These are phyloP conservation scores for Talaromyces wortmannii DNA, from an alignment of 495 filamentous ascomycete genomes.

Conservation along the genomic window DNA sequence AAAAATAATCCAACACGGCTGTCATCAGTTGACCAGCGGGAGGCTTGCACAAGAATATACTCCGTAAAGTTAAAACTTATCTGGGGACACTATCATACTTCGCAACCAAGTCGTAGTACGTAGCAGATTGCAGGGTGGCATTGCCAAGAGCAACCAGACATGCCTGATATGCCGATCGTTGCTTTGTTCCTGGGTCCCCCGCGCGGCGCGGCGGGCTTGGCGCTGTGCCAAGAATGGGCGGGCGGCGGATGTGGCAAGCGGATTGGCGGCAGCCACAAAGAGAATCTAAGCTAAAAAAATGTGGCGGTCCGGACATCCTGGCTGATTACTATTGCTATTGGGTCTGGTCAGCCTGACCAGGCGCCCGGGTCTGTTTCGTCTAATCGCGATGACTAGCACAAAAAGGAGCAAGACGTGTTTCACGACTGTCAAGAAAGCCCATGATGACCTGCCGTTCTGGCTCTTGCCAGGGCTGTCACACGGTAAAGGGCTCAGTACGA, in stretches of 20 bases:
- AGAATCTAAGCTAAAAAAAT: not conserved
- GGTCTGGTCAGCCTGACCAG: not conserved
- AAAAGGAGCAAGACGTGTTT: too few species aligned
- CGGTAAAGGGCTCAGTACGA: too few species aligned
- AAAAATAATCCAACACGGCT: too few species aligned
- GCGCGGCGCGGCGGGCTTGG: not conserved
- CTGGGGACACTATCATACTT: not conserved
- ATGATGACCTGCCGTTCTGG: too few species aligned
- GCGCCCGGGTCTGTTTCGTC: too few species aligned
- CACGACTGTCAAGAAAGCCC: too few species aligned
- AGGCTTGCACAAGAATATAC: not conserved
- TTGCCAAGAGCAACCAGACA: not conserved
- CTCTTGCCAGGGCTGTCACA: too few species aligned
- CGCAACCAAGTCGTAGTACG: not conserved
- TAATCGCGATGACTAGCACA: too few species aligned
- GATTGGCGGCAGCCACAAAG: not conserved
- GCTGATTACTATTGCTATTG: not conserved
- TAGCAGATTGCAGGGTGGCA: not conserved
- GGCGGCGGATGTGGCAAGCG: not conserved
- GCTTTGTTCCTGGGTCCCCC: not conserved
- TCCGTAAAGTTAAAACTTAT: not conserved
- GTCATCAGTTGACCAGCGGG: too few species aligned
- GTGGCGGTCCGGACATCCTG: not conserved
- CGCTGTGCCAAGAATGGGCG: not conserved
- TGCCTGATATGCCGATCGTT: not conserved